Evolutionary conservation across 495 filamentous ascomycete species (phyloP).

Genomic region (Sabuloglossum arenarium): DNA sequence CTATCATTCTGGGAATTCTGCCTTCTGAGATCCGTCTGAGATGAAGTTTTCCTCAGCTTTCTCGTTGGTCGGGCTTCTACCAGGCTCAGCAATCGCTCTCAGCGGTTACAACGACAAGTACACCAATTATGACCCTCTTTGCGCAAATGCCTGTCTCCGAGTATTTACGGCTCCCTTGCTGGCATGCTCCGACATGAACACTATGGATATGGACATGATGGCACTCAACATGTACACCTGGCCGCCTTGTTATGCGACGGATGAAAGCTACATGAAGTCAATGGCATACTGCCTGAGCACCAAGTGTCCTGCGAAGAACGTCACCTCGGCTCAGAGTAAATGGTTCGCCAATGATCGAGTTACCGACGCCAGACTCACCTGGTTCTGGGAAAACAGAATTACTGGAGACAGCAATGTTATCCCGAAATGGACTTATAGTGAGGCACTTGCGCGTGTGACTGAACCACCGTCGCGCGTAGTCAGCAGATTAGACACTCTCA

Average conservation of each 20-base stretch:
- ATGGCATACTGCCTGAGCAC: constrained; percentile 19
- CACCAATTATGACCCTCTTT: constrained; percentile 16
- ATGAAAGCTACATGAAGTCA: constrained; percentile 16
- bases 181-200: constrained; percentile 10
- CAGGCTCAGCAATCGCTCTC: constrained; percentile 2
- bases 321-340: no score
- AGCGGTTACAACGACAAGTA: constrained; percentile 17
- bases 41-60: no score
- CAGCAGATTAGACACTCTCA: constrained; percentile 7
- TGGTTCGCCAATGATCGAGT: background rate
- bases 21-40: no score
- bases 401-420: constrained; percentile 8
- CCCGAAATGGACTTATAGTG: constrained; percentile 14
- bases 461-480: constrained; percentile 2
- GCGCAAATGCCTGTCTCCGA: constrained; percentile 16
- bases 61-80: no score
- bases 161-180: constrained; percentile 12
- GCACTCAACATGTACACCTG: constrained; percentile 10
- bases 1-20: no score
- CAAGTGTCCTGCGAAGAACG: constrained; percentile 8
- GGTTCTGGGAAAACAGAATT: constrained; percentile 15
- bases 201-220: background rate
- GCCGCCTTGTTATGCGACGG: constrained; percentile 16
- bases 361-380: constrained; percentile 11
- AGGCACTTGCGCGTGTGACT: constrained; percentile 8